These are phyloP conservation scores for Williopsis jadinii DNA, from an alignment of 1,139 yeast species.

Conservation along the genomic window DNA sequence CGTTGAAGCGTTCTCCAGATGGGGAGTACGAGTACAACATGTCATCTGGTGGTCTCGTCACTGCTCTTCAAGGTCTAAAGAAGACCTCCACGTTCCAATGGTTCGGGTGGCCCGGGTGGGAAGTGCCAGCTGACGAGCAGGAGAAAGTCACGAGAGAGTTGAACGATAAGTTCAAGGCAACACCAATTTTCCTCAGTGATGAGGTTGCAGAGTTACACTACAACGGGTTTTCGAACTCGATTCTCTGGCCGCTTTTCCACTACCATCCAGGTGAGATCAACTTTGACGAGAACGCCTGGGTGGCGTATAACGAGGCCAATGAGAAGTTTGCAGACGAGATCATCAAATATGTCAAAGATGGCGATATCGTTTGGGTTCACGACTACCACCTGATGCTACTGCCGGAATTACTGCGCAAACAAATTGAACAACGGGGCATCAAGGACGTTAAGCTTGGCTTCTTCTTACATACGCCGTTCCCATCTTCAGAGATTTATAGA, in stretches of 20 bases:
- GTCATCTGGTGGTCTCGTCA: slow-evolving; percentile 97
- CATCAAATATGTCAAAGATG: slow-evolving; percentile 64
- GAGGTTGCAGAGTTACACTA: slow-evolving; percentile 92
- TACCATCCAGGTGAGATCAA: slow-evolving; percentile 99
- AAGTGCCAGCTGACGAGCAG: slow-evolving; percentile 74
- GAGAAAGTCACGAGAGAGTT: slow-evolving; percentile 63
- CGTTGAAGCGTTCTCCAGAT: slow-evolving; percentile 57
- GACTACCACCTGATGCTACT: slow-evolving; percentile 95
- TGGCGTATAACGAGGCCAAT: slow-evolving; percentile 94
- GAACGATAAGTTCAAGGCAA: slow-evolving; percentile 73
- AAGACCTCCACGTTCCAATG: slow-evolving; percentile 85
- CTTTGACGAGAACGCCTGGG: slow-evolving; percentile 97
- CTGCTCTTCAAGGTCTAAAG: slow-evolving; percentile 89
- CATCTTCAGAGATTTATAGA: slow-evolving; percentile 92
- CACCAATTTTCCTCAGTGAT: slow-evolving; percentile 83
- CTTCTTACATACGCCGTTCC: slow-evolving; percentile 97
- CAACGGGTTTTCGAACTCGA: slow-evolving; percentile 89
- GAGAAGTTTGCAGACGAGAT: slow-evolving; percentile 72
- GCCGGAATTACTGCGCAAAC: slow-evolving; percentile 81
- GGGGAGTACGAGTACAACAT: slow-evolving; percentile 69
- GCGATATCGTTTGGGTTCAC: slow-evolving; percentile 95
- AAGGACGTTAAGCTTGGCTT: slow-evolving; percentile 77
- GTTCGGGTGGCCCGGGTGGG: slow-evolving; percentile 98
- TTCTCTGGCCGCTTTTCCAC: slow-evolving; percentile 96
- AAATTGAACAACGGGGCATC: slow-evolving; percentile 36